These are phyloP conservation scores for Anthracocystis walkeri DNA, from an alignment of 1,284 basidiomycete species.

Conservation along the genomic window DNA sequence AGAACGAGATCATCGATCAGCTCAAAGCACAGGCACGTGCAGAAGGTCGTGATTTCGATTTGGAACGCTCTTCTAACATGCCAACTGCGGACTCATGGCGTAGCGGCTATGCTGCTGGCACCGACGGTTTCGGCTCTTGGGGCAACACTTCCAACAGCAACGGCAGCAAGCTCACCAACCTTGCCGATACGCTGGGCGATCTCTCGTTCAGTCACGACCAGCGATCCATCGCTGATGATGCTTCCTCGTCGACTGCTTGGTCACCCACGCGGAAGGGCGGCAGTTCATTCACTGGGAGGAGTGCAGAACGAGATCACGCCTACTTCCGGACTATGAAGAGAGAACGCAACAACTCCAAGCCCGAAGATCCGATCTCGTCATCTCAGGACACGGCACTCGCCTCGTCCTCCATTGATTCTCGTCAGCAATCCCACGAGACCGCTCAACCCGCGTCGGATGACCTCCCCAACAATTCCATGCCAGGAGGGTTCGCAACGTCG, in stretches of 20 bases:
- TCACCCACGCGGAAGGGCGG: conserved; percentile 27
- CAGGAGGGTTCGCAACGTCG: conserved; percentile 20
- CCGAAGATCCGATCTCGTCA: conserved; percentile 5
- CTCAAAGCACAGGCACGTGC: conserved; percentile 49
- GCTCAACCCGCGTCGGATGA: neutral
- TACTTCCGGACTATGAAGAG: conserved; percentile 50
- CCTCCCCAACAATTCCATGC: conserved; percentile 19
- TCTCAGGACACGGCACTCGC: neutral
- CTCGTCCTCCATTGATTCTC: neutral
- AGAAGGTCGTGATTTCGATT: conserved; percentile 45
- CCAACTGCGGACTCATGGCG: conserved; percentile 28
- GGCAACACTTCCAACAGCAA: conserved; percentile 15
- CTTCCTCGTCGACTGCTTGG: conserved; percentile 17
- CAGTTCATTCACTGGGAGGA: conserved; percentile 50
- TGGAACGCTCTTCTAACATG: conserved; percentile 16
- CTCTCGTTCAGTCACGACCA: conserved; percentile 17
- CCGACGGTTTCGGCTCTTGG: conserved; percentile 61
- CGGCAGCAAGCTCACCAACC: conserved; percentile 23
- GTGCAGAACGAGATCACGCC: conserved; percentile 53
- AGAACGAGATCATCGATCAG: conserved; percentile 65
- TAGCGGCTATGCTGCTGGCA: conserved; percentile 45
- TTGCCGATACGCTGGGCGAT: conserved; percentile 49
- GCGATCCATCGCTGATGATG: neutral
- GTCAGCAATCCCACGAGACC: neutral
- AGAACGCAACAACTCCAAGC: conserved; percentile 23